Evolutionary conservation across 768 basidiomycete genomes (phyloP).

Genomic region (Naganishia antarctica): DNA sequence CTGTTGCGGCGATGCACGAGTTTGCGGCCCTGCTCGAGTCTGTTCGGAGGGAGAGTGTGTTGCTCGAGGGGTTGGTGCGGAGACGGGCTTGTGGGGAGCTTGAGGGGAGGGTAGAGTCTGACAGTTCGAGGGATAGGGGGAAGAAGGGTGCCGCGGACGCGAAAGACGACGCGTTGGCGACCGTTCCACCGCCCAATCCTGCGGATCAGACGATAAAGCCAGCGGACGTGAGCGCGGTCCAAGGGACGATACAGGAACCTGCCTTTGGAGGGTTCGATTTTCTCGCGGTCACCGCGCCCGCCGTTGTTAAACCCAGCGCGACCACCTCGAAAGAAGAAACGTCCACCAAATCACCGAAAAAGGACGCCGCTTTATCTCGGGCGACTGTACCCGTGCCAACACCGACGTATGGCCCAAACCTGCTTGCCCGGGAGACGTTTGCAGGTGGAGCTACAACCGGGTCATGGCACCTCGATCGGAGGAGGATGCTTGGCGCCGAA

Average conservation of each 20-base stretch:
- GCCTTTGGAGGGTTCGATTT: conserved; percentile 5
- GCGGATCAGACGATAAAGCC: no score
- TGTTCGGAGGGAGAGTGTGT: conserved; percentile 16
- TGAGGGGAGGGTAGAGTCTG: neutral
- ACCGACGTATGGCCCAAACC: conserved; percentile 16
- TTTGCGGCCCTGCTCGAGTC: conserved; percentile 14
- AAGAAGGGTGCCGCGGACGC: neutral
- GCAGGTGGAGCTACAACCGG: conserved; percentile 26
- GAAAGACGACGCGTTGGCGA: neutral
- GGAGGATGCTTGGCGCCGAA: conserved; percentile 23
- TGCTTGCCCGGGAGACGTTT: conserved; percentile 26
- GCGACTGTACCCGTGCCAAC: neutral
- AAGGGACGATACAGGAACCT: neutral
- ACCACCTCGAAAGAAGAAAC: neutral
- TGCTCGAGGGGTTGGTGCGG: conserved; percentile 10
- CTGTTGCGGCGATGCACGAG: conserved; percentile 8
- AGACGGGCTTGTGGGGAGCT: conserved; percentile 6
- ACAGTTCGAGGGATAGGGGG: neutral
- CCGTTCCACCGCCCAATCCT: conserved; percentile 1
- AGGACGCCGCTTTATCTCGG: no score
- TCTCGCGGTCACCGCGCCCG: neutral
- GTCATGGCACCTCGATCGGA: conserved; percentile 23
- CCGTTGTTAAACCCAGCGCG: neutral
- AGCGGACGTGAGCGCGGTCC: neutral
- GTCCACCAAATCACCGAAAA: neutral